phyloP scores from a whole-genome alignment of 2,329 filamentous ascomycete species.

The Chaetomium globosum region DNA sequence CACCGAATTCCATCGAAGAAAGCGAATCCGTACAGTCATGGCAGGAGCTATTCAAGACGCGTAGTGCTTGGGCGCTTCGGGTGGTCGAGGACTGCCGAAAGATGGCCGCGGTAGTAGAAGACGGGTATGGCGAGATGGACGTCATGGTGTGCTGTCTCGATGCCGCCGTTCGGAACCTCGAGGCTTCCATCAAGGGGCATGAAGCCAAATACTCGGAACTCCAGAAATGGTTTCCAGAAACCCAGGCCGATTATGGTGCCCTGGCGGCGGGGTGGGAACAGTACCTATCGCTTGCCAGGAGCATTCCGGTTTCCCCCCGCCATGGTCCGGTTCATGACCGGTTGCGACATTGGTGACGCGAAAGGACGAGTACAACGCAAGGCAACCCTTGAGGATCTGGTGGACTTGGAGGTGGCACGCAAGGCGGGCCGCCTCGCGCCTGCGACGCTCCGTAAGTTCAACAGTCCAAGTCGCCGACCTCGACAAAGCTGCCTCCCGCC shows the following conservation, averaged over 20 bases:
- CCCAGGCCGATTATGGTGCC: slow-evolving; percentile 67
- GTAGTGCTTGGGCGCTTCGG: slow-evolving; percentile 75
- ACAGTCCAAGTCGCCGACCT: slow-evolving; percentile 62
- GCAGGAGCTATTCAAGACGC: slow-evolving; percentile 80
- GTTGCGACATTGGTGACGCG: slow-evolving; percentile 45
- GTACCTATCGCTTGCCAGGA: slow-evolving; percentile 66
- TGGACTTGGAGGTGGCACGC: slow-evolving; percentile 72
- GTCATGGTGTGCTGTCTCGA: slow-evolving; percentile 79
- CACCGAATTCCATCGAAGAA: slow-evolving; percentile 82
- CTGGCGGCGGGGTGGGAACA: slow-evolving; percentile 68
- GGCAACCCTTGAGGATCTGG: slow-evolving; percentile 70
- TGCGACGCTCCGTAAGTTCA: slow-evolving; percentile 62
- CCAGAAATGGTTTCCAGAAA: slow-evolving; percentile 69
- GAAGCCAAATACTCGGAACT: slow-evolving; percentile 72
- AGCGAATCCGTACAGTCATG: slow-evolving; percentile 82
- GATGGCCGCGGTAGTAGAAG: slow-evolving; percentile 64
- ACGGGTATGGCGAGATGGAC: slow-evolving; percentile 71
- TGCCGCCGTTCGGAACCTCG: slow-evolving; percentile 83
- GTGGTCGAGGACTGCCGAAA: slow-evolving; percentile 69
- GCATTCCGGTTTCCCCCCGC: slow-evolving; percentile 64
- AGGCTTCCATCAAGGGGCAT: slow-evolving; percentile 70
- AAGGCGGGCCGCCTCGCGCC: slow-evolving; percentile 70
- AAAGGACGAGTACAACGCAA: slow-evolving; percentile 51
- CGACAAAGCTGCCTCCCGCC: slow-evolving; percentile 60
- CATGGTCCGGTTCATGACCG: slow-evolving; percentile 69